A percentile compares a stretch with the other conserved stretches of the same genome.
phyloP scores from a whole-genome alignment of 352 stramenopile genomes.

The Phytophthora pluvialis region DNA sequence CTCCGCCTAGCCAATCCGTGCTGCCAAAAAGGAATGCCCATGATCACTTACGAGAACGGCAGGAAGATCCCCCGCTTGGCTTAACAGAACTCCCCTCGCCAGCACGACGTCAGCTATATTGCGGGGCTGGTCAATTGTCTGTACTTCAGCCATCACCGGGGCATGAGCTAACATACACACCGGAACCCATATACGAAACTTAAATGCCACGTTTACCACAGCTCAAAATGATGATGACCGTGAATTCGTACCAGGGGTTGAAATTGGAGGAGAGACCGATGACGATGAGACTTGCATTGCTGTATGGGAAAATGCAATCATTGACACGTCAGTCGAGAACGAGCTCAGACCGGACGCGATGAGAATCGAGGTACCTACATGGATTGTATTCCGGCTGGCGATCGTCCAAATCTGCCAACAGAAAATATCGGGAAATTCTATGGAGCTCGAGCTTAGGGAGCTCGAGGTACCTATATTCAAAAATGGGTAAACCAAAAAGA shows the following conservation, averaged over 20 bases:
- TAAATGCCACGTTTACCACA: background rate
- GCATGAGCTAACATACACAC: background rate
- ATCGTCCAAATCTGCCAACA: too few species aligned
- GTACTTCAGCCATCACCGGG: background rate
- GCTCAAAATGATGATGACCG: background rate
- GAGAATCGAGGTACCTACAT: background rate
- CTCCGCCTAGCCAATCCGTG: too few species aligned
- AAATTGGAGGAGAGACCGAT: background rate
- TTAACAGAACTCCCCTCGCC: background rate
- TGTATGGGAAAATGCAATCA: constrained; percentile 15
- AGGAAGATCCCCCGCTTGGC: background rate
- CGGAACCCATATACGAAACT: background rate
- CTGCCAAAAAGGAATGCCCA: background rate
- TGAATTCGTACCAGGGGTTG: background rate
- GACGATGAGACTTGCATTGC: constrained; percentile 1
- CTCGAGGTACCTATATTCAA: too few species aligned
- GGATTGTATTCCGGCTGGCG: too few species aligned
- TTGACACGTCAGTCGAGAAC: constrained; percentile 1
- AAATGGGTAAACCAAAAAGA: too few species aligned
- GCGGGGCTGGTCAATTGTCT: background rate
- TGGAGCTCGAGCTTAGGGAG: too few species aligned
- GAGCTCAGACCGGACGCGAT: background rate
- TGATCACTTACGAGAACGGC: background rate
- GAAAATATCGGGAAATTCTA: too few species aligned
- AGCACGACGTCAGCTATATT: background rate